A percentile compares a stretch with the other conserved stretches of the same genome.
These are phyloP conservation scores for Claviceps paspali DNA, from an alignment of 2,329 filamentous ascomycete species.

Conservation along the genomic window DNA sequence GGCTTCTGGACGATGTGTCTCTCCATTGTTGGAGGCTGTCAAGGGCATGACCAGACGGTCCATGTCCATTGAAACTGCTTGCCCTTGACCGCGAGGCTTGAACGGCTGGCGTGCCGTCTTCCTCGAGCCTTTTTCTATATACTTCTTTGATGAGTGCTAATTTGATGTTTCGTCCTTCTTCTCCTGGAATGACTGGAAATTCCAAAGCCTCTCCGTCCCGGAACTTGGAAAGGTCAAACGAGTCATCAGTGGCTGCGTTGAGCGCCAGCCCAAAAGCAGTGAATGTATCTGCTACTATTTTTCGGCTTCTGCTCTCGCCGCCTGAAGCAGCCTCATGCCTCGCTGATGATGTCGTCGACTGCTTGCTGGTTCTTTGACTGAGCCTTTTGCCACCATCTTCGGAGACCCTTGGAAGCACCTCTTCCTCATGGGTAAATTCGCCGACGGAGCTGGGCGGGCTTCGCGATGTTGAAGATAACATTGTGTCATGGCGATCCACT, in stretches of 20 bases:
- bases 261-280: slow-evolving; percentile 28
- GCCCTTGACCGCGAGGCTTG: slow-evolving; percentile 17
- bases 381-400: background rate
- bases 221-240: slow-evolving; percentile 33
- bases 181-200: slow-evolving; percentile 43
- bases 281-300: slow-evolving; percentile 27
- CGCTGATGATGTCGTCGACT: background rate
- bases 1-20: slow-evolving; percentile 3
- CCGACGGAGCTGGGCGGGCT: background rate
- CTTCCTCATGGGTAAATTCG: background rate
- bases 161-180: slow-evolving; percentile 14
- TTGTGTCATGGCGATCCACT: background rate
- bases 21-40: slow-evolving; percentile 1
- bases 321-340: background rate
- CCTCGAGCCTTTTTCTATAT: slow-evolving; percentile 22
- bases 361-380: background rate
- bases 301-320: slow-evolving; percentile 16
- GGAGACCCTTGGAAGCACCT: background rate
- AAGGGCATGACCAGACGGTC: slow-evolving; percentile 1
- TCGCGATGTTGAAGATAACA: background rate
- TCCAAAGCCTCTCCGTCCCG: slow-evolving; percentile 27
- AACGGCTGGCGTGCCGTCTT: slow-evolving; percentile 16
- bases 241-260: slow-evolving; percentile 30
- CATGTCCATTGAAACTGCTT: slow-evolving; percentile 19
- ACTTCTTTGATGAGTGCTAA: slow-evolving; percentile 22